phyloP scores from a whole-genome alignment of 2,329 filamentous ascomycete species.

The Madurella mycetomatis region DNA sequence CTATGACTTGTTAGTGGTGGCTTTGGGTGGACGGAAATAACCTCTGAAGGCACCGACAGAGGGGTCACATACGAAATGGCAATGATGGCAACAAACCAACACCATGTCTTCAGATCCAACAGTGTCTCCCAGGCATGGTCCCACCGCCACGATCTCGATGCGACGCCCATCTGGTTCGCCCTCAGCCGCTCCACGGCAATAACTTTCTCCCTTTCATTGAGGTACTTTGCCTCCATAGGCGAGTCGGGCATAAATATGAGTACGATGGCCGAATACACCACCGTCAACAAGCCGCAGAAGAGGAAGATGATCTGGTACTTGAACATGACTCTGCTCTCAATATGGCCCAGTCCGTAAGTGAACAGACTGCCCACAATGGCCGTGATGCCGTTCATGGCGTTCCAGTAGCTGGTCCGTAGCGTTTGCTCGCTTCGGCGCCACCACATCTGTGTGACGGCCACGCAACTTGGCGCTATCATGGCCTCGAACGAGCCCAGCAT shows the following conservation, averaged over 20 bases:
- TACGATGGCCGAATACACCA: constrained; percentile 47
- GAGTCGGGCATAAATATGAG: constrained; percentile 60
- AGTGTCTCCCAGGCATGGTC: constrained; percentile 38
- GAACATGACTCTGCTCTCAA: constrained; percentile 39
- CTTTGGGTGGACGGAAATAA: neutral
- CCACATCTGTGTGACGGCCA: constrained; percentile 53
- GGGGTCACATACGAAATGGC: constrained; percentile 43
- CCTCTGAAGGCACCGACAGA: neutral
- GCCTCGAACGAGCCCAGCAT: constrained; percentile 45
- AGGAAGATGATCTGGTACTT: constrained; percentile 44
- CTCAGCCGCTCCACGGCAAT: constrained; percentile 54
- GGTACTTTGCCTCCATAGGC: constrained; percentile 55
- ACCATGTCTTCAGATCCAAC: constrained; percentile 40
- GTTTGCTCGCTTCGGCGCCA: constrained; percentile 50
- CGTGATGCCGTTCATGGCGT: constrained; percentile 52
- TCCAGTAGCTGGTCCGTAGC: constrained; percentile 47
- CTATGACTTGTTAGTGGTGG: neutral
- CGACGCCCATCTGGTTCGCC: constrained; percentile 45
- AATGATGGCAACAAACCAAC: constrained; percentile 43
- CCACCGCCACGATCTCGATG: constrained; percentile 38
- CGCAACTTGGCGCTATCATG: constrained; percentile 47
- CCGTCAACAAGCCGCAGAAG: constrained; percentile 47
- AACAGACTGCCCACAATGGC: constrained; percentile 53
- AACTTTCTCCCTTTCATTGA: constrained; percentile 51
- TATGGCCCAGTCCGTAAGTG: constrained; percentile 49